Evolutionary conservation across 1,284 basidiomycete genomes (phyloP), one percentile per base, ranked within the genome.

Genomic region (Trichosporon sp.): DNA sequence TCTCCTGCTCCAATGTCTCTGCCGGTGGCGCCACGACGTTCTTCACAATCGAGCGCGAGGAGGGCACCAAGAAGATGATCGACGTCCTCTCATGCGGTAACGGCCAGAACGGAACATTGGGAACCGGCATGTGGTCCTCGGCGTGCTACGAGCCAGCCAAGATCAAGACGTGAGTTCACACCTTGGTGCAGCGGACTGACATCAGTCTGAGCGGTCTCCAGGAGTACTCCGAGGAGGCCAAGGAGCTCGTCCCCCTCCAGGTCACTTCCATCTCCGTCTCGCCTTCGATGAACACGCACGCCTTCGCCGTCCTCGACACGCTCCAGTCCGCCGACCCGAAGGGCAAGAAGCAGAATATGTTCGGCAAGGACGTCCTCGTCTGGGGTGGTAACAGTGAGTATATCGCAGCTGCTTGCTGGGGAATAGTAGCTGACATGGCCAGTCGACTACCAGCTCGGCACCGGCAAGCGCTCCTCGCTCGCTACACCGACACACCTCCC

Each of bases 31-130:
- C 68, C 49, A 70, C 70, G 49, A 87, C 89, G 1, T 89, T 88
- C 70, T 94, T 92, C 75, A 86, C 87, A 27, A 87, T 91, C 34
- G 86, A 91, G 78, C 84, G 87, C 16, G 63, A 71, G 8, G 64
- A 66, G 19, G 71, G 70, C 19, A 69, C 70, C 34, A 56, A 65
- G 9, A 75, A 74, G 29, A 85, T 82, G 37, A 78, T 88, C 16
- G 92, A 96, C 71, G 75, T 95, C 4, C 83, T 94, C 33, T 86
- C 91, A 58, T 89, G 88, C 68, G 95, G 95, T 0, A 82, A 92
- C 87, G 83, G 95, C 85, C 19, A 67, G 87, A 90, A 76, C 79
- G 94, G 95, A 11, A 89, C 90, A 3, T 84, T 97, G 3, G 95
- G 94, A 0, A 93, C 91, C 64, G 86, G 85, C n/a, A 77, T 85